A percentile compares a stretch with the other conserved stretches of the same genome.
phyloP scores from a whole-genome alignment of 2,329 filamentous ascomycete species.

The Davidsoniella virescens region DNA sequence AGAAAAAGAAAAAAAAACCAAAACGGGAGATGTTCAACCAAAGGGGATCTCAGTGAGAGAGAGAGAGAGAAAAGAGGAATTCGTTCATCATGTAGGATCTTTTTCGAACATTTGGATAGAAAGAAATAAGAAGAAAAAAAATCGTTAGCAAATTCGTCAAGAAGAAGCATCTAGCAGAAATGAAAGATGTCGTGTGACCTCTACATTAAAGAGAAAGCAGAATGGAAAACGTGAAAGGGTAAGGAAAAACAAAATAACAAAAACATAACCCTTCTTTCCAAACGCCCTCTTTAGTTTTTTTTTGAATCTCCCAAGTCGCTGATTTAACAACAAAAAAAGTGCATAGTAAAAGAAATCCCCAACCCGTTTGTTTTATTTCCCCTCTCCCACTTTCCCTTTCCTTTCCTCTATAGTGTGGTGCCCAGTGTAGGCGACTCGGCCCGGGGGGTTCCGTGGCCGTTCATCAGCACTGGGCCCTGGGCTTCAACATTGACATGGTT shows the following conservation, averaged over 20 bases:
- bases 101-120: too few relatives aligned
- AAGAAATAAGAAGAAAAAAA: constrained; percentile 1
- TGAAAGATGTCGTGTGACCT: constrained; percentile 4
- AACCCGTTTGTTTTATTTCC: neutral
- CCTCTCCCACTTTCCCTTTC: neutral
- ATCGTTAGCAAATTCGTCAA: neutral
- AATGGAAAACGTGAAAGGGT: neutral
- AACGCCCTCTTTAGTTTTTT: too few relatives aligned
- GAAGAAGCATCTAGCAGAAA: neutral
- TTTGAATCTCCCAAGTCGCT: neutral
- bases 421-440: constrained; percentile 9
- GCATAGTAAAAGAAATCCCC: too few relatives aligned
- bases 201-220: neutral
- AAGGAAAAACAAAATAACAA: neutral
- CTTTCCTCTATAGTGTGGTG: constrained; percentile 5
- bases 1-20: neutral
- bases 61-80: too few relatives aligned
- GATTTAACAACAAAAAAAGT: neutral
- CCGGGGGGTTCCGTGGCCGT: constrained; percentile 5
- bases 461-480: constrained; percentile 5
- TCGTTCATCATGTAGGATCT: too few relatives aligned
- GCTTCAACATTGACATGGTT: constrained; percentile 11
- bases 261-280: too few relatives aligned
- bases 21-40: too few relatives aligned
- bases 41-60: too few relatives aligned